phyloP scores from a whole-genome alignment of 2,329 filamentous ascomycete species.

The Pseudocercospora fuligena region DNA sequence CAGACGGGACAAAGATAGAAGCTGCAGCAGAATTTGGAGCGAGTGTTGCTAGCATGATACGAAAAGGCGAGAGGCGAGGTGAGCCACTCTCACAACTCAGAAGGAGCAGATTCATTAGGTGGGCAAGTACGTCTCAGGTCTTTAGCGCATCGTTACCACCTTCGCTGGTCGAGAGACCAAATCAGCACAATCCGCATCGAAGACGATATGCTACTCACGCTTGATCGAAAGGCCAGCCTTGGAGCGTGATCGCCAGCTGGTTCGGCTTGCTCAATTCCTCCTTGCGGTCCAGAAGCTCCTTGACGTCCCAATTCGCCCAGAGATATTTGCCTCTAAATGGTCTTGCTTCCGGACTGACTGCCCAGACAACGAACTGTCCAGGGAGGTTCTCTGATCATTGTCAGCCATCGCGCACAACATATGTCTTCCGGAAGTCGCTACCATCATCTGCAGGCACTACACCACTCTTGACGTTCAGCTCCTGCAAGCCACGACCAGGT shows the following conservation, averaged over 20 bases:
- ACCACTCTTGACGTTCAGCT: background rate
- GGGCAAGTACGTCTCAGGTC: background rate
- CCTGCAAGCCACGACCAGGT: background rate
- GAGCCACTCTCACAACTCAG: too few relatives aligned
- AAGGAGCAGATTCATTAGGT: too few relatives aligned
- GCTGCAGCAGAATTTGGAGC: background rate
- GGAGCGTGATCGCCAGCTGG: constrained; percentile 5
- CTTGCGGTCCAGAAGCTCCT: constrained; percentile 13
- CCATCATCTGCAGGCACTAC: background rate
- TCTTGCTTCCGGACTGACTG: constrained; percentile 43
- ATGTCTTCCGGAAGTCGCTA: background rate
- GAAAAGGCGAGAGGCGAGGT: too few relatives aligned
- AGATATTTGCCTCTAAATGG: constrained; percentile 45
- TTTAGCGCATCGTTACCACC: background rate
- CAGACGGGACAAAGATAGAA: background rate
- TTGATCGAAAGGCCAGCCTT: constrained; percentile 5
- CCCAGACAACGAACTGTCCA: constrained; percentile 42
- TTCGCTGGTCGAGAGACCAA: background rate
- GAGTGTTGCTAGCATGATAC: too few relatives aligned
- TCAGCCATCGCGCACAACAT: background rate
- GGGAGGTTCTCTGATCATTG: background rate
- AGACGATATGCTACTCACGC: background rate
- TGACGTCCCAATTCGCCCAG: constrained; percentile 25
- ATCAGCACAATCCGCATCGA: background rate
- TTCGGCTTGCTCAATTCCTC: background rate